Base-by-base conservation (phyloP, 805 yeast species). In the Ascoidea rubescens region DNA sequence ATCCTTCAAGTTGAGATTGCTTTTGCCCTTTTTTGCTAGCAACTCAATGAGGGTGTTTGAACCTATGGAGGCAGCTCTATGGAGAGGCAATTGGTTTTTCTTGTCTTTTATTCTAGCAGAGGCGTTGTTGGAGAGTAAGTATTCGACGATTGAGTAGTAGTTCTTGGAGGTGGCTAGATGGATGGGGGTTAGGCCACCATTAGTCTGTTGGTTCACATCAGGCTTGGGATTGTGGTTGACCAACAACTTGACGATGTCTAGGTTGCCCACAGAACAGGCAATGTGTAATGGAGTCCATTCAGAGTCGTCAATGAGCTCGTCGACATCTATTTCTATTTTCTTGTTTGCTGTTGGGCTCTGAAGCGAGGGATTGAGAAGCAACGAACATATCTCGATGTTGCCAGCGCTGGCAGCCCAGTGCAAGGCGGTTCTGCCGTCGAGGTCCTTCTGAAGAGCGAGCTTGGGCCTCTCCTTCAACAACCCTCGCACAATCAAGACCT, bases 271-370 rank as follows among this genome's bases (percentile, higher is more conserved):
- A 0, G 96, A 77, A 0, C 85, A 75, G 0, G 93, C 88, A 51
- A 91, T 81, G 64, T 90, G 97, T 42, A 87, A 60, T 0, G 95
- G 88, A 0, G 91, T 83, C 96, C 96, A 90, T 0, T 95, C 95
- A 8, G 90, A 72, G 17, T 75, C 82, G 63, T 90, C 98, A 0
- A 61, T 59, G 59, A 72, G 63, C 3, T 82, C 85, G 61, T 88
- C 93, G 10, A 88, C 63, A 56, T 87, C 91, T 30, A 76, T 66
- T 42, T 70, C 69, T 17, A 66, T 51, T n/a, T 51, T 54, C 48
- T 58, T 58, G 1, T 8, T 17, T 30, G 45, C 51, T 17, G 43
- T 47, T 32, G 45, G 50, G 48, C 43, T 52, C 45, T 54, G 62
- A 53, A 51, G 63, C 55, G 58, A 57, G 44, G 70, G 73, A 52